Evolutionary conservation across 1,284 basidiomycete genomes (phyloP).

Genomic region (Ceratobasidium sp.): DNA sequence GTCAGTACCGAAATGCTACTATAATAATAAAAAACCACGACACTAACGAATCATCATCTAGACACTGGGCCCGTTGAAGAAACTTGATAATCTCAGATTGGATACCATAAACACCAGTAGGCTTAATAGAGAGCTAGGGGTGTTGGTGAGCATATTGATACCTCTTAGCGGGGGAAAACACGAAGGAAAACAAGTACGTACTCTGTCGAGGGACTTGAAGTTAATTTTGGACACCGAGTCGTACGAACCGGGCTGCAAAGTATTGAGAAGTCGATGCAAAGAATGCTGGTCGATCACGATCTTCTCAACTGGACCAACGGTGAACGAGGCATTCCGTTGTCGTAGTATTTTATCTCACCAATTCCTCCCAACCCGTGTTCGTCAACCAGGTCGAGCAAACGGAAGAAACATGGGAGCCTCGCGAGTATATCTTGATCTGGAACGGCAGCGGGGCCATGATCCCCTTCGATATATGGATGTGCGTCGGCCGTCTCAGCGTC

Average conservation of each 20-base stretch:
- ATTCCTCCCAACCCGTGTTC: constrained; percentile 48
- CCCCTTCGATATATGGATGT: neutral
- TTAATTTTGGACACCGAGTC: constrained; percentile 42
- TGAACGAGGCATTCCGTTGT: neutral
- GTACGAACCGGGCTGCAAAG: constrained; percentile 42
- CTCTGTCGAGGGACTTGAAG: constrained; percentile 19
- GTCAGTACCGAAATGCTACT: neutral
- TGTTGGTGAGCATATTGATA: neutral
- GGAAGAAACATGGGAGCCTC: constrained; percentile 37
- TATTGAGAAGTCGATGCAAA: constrained; percentile 35
- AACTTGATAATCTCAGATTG: constrained; percentile 64
- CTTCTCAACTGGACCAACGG: constrained; percentile 45
- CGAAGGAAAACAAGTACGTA: neutral
- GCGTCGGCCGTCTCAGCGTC: constrained; percentile 33
- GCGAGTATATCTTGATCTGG: constrained; percentile 60
- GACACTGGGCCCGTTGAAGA: constrained; percentile 51
- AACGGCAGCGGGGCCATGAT: constrained; percentile 58
- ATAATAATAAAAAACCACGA: neutral
- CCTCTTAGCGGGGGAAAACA: neutral
- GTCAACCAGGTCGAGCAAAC: constrained; percentile 48
- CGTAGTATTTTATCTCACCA: constrained; percentile 27
- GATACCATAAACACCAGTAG: constrained; percentile 70
- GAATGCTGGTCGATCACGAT: constrained; percentile 47
- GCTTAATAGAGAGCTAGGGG: constrained; percentile 58
- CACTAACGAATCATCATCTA: constrained; percentile 44